Conservation (phyloP, 1,284 basidiomycete genomes). For the Exobasidium rhododendri region DNA sequence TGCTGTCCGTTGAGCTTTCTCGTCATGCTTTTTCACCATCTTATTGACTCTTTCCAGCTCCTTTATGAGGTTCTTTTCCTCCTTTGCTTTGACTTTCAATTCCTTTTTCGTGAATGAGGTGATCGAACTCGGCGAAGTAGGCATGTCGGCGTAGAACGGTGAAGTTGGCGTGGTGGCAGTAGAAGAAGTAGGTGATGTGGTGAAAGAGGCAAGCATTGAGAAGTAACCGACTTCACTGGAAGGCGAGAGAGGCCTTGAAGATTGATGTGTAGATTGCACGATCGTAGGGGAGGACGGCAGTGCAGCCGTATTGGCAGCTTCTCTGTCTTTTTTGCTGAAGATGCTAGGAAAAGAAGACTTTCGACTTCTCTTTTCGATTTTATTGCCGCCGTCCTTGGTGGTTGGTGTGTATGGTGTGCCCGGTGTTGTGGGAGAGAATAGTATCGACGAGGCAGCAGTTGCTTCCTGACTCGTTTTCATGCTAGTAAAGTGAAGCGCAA, state of each 20-base stretch:
- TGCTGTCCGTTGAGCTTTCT: constrained; percentile 24
- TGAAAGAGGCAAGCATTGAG: not conserved
- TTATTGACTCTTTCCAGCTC: constrained; percentile 30
- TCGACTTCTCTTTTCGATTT: not conserved
- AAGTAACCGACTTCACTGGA: not conserved
- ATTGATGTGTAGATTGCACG: constrained; percentile 5
- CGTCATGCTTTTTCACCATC: constrained; percentile 37
- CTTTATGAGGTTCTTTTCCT: constrained; percentile 35
- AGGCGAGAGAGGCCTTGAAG: not conserved
- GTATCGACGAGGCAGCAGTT: too few species aligned
- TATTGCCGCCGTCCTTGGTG: not conserved
- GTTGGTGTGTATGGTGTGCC: too few species aligned
- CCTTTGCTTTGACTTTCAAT: constrained; percentile 31
- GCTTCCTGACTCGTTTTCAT: not conserved
- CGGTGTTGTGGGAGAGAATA: not conserved
- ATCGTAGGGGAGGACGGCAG: not conserved
- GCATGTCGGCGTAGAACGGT: constrained; percentile 11
- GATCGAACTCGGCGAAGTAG: constrained; percentile 8
- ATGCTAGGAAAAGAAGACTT: constrained; percentile 6
- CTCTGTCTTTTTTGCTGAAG: constrained; percentile 4
- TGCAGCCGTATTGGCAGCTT: not conserved
- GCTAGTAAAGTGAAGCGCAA: not conserved
- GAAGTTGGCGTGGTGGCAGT: constrained; percentile 3
- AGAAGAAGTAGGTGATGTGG: constrained; percentile 21
- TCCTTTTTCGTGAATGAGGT: constrained; percentile 29